Base-by-base conservation (phyloP, 192 early-diverging fungal species). In the Gonapodya prolifera region DNA sequence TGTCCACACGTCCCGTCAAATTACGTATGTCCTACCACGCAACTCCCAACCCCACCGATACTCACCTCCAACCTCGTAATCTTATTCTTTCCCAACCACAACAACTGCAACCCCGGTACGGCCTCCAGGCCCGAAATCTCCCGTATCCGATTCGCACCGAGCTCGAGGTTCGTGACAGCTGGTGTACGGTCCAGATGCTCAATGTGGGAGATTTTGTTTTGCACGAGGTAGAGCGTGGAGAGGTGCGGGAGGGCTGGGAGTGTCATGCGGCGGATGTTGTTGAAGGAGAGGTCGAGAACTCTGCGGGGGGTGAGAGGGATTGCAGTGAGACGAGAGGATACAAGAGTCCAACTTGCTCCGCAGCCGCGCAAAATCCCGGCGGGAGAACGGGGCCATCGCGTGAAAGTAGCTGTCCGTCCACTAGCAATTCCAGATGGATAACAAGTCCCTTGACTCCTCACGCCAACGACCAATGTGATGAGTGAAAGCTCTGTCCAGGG, bases 41-140 rank as follows among this genome's bases (percentile, higher is more conserved):
- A 29, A 69, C 33, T 35, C 31, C 45, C 23, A 23, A 16, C 45
- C 23, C 45, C 8, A 16, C 45, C 8, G n/a, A 1, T 36, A 33
- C 17, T 70, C 83, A 90, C 91, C 86, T 95, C 83, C 34, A 98
- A 85, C 77, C 87, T 86, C 1, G 86, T 84, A 35, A 99, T 96
- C 82, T 99, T 99, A 86, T 99, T 99, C 80, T 99, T 99, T 61
- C 98, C 98, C 33, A 99, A 84, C 89, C 94, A 99, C 2, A 99
- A 87, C 83, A 97, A 87, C 77, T 94, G 89, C 80, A 99, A 83
- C 75, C 90, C 91, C 28, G 90, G 88, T 75, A 99, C 83, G 29
- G 77, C 77, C 69, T 94, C 94, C 18, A 99, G 83, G 35, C 93
- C 92, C 75, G 93, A 92, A 75, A 99, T 96, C 17, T 76, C 80